These are phyloP conservation scores for Aspergillus sojae DNA, from an alignment of 2,329 filamentous ascomycete genomes.

Conservation along the genomic window DNA sequence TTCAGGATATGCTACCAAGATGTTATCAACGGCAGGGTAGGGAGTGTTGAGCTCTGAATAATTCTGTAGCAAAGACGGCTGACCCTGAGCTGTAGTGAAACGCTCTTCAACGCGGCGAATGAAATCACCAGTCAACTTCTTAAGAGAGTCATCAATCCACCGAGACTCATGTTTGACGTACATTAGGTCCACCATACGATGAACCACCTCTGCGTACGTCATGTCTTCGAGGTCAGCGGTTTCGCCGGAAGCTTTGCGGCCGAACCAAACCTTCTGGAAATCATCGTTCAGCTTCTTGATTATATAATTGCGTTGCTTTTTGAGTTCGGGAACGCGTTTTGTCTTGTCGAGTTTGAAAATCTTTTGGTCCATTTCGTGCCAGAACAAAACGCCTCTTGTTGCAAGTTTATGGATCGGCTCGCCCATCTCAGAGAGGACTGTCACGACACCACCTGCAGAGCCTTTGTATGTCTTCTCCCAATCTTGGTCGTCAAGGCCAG, in stretches of 20 bases:
- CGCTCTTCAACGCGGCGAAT: conserved; percentile 96
- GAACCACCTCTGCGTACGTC: conserved; percentile 88
- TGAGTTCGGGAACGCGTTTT: conserved; percentile 83
- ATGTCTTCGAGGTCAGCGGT: conserved; percentile 91
- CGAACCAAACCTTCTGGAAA: conserved; percentile 97
- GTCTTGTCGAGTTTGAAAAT: conserved; percentile 97
- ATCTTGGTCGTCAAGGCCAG: conserved; percentile 76
- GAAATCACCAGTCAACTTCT: conserved; percentile 86
- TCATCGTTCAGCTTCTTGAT: conserved; percentile 95
- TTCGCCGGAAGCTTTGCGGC: conserved; percentile 76
- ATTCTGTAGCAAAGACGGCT: conserved; percentile 82
- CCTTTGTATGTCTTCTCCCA: conserved; percentile 96
- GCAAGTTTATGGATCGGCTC: conserved; percentile 99
- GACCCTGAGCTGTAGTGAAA: conserved; percentile 73
- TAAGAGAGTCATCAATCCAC: conserved; percentile 88
- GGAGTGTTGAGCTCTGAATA: conserved; percentile 86
- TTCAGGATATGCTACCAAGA: conserved; percentile 82
- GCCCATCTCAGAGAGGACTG: conserved; percentile 97
- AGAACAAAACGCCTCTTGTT: conserved; percentile 92
- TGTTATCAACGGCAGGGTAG: conserved; percentile 73
- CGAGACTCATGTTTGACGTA: conserved; percentile 88
- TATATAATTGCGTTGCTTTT: conserved; percentile 86
- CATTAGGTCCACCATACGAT: conserved; percentile 84
- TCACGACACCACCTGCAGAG: conserved; percentile 88
- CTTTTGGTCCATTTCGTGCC: conserved; percentile 98